Evolutionary conservation across 1,139 yeast species (phyloP).

Genomic region (Suhomyces bokatorum): DNA sequence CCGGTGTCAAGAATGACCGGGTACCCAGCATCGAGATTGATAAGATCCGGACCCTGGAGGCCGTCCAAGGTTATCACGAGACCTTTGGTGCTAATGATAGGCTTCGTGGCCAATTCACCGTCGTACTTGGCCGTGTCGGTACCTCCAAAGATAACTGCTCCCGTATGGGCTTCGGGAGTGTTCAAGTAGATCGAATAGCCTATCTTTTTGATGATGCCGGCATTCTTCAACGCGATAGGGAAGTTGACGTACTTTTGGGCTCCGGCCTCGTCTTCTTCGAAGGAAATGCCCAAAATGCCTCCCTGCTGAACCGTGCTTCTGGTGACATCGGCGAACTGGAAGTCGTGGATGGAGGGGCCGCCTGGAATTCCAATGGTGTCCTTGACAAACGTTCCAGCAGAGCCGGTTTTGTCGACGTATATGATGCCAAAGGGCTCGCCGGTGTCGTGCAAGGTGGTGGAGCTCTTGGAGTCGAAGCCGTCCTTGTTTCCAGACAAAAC

Average conservation of each 20-base stretch:
- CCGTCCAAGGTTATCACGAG: constrained; percentile 12
- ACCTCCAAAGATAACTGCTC: constrained; percentile 58
- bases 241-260: constrained; percentile 16
- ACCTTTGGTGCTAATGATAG: constrained; percentile 6
- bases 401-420: constrained; percentile 20
- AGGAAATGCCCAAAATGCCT: constrained; percentile 27
- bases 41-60: constrained; percentile 7
- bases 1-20: constrained; percentile 62
- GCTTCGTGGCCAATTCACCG: constrained; percentile 16
- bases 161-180: constrained; percentile 38
- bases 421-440: constrained; percentile 14
- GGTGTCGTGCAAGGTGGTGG: constrained; percentile 6
- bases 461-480: constrained; percentile 6
- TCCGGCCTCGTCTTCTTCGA: constrained; percentile 11
- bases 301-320: constrained; percentile 14
- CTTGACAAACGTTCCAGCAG: constrained; percentile 19
- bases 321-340: constrained; percentile 24
- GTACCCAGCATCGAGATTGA: background rate
- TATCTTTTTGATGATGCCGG: constrained; percentile 10
- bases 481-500: background rate
- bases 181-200: constrained; percentile 40
- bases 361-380: constrained; percentile 19
- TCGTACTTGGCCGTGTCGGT: constrained; percentile 53
- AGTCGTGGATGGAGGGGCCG: constrained; percentile 15
- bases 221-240: constrained; percentile 14